Evolutionary conservation across 2,329 filamentous ascomycete species (phyloP).

Genomic region (Fonsecaea nubica): DNA sequence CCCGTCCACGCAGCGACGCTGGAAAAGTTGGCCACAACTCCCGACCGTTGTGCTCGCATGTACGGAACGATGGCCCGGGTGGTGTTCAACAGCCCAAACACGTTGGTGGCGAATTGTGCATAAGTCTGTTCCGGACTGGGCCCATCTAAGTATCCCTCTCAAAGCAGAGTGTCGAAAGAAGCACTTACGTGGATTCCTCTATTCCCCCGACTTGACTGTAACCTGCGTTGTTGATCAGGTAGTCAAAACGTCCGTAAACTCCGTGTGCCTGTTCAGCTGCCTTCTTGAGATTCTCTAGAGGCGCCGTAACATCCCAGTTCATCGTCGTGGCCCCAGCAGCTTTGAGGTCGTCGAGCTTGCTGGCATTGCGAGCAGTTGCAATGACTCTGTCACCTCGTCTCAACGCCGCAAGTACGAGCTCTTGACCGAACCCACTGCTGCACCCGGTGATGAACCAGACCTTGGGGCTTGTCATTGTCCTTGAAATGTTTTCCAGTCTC

Average conservation of each 20-base stretch:
- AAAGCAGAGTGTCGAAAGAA: not conserved
- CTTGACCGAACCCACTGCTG: conserved; percentile 46
- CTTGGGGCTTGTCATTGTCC: conserved; percentile 21
- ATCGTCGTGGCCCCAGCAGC: conserved; percentile 41
- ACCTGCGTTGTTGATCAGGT: conserved; percentile 48
- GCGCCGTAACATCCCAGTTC: conserved; percentile 40
- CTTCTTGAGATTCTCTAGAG: conserved; percentile 27
- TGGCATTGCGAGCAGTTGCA: conserved; percentile 45
- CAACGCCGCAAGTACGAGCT: conserved; percentile 42
- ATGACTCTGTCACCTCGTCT: conserved; percentile 46
- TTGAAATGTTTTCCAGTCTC: not conserved
- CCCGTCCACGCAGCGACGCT: conserved; percentile 45
- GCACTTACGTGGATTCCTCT: conserved; percentile 42
- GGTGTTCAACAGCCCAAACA: conserved; percentile 48
- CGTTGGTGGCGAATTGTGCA: conserved; percentile 48
- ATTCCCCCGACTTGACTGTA: conserved; percentile 42
- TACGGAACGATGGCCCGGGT: conserved; percentile 48
- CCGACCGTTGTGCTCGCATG: conserved; percentile 44
- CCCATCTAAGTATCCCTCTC: not conserved
- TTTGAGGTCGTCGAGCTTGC: conserved; percentile 41
- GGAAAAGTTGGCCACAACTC: conserved; percentile 48
- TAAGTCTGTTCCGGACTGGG: conserved; percentile 38
- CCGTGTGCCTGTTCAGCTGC: conserved; percentile 25
- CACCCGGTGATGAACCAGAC: conserved; percentile 49
- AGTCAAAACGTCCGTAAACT: conserved; percentile 42